Evolutionary conservation across 495 filamentous ascomycete genomes (phyloP).

Genomic region (Neurospora intermedia): DNA sequence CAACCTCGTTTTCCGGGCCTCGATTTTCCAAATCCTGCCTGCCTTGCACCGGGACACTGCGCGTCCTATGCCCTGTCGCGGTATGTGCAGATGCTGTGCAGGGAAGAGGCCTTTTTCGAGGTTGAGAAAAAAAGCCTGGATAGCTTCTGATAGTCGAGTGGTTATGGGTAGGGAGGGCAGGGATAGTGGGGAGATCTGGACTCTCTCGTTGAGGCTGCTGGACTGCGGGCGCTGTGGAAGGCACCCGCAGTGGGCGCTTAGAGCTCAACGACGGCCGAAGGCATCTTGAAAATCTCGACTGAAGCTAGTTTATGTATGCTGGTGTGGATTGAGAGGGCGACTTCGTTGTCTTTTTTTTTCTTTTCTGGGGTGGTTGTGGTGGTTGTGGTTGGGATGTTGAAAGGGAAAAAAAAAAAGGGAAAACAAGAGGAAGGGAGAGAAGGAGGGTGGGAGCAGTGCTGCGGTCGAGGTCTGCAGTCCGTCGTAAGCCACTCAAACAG

Average conservation of each 20-base stretch:
- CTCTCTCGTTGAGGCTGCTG: conserved; percentile 74
- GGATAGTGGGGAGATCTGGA: conserved; percentile 23
- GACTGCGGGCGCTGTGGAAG: conserved; percentile 49
- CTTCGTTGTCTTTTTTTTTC: conserved; percentile 56
- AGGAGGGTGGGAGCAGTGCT: conserved; percentile 9
- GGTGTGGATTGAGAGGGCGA: conserved; percentile 39
- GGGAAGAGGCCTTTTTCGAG: not conserved
- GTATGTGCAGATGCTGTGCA: not conserved
- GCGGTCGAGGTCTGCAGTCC: not conserved
- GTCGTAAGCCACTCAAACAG: not conserved
- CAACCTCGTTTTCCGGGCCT: not conserved
- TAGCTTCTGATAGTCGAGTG: not conserved
- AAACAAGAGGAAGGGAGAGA: not conserved
- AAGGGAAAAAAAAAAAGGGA: conserved; percentile 18
- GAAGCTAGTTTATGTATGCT: conserved; percentile 43
- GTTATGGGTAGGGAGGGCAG: not conserved
- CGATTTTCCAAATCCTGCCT: not conserved
- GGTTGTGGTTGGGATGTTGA: conserved; percentile 1
- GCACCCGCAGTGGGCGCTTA: conserved; percentile 79
- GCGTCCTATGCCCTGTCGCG: not conserved
- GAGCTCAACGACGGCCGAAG: conserved; percentile 88
- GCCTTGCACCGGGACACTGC: not conserved
- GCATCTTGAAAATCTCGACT: conserved; percentile 69
- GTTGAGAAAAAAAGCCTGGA: not conserved
- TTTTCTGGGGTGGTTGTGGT: conserved; percentile 4